A percentile compares a stretch with the other conserved stretches of the same genome.
These are phyloP conservation scores for Closterium sp. DNA, from an alignment of 139 green algal species.

Conservation along the genomic window DNA sequence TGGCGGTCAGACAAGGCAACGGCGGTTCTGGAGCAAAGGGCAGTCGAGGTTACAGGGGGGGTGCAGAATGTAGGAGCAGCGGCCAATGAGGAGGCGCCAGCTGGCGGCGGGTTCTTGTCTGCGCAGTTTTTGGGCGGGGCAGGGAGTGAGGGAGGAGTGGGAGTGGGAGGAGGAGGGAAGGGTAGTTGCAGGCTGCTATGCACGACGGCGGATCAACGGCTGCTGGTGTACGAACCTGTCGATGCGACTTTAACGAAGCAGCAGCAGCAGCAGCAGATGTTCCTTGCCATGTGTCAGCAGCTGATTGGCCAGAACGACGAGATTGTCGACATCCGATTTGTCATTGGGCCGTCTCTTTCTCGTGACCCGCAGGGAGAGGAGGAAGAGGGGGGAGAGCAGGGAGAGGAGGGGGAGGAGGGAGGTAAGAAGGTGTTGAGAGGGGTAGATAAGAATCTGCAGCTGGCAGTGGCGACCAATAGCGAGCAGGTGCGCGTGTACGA, in stretches of 20 bases:
- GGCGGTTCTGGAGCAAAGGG: neutral
- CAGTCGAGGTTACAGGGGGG: neutral
- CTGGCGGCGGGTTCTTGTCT: neutral
- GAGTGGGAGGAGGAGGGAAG: neutral
- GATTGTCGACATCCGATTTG: constrained; percentile 83
- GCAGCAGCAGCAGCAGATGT: neutral
- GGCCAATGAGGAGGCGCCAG: neutral
- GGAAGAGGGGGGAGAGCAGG: neutral
- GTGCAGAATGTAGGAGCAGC: neutral
- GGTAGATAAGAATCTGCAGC: neutral
- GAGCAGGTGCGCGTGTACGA: constrained; percentile 70
- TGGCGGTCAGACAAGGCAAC: constrained; percentile 71
- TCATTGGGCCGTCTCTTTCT: neutral
- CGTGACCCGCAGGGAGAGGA: neutral
- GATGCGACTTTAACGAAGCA: neutral
- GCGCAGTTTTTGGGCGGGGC: neutral
- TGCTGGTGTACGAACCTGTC: constrained; percentile 65
- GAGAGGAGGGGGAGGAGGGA: neutral
- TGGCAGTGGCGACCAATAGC: constrained; percentile 50
- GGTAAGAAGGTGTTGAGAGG: neutral
- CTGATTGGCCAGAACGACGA: constrained; percentile 91
- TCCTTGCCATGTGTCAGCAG: constrained; percentile 54
- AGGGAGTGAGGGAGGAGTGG: no score
- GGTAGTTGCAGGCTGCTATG: constrained; percentile 57
- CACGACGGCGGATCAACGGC: constrained; percentile 73